Conservation (phyloP, 495 filamentous ascomycete species). For the Xylaria grammica region DNA sequence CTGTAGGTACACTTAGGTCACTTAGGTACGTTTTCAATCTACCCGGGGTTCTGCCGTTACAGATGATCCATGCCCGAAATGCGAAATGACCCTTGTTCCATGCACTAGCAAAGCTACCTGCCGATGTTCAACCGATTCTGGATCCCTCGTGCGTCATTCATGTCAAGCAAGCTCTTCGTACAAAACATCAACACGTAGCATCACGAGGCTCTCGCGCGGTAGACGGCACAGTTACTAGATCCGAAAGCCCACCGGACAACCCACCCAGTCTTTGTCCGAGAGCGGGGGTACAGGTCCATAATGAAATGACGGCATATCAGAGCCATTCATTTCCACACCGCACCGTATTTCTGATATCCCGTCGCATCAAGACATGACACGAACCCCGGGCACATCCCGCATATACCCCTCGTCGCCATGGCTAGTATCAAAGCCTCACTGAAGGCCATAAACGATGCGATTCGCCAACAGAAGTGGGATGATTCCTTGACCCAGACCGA, state of each 20-base stretch:
- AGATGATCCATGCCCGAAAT: background rate
- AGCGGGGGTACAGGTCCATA: background rate
- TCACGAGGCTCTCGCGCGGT: too few species aligned
- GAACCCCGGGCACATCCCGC: background rate
- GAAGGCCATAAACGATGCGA: slow-evolving; percentile 79
- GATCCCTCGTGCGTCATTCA: slow-evolving; percentile 11
- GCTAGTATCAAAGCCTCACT: slow-evolving; percentile 73
- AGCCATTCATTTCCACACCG: background rate
- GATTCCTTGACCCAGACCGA: slow-evolving; percentile 71
- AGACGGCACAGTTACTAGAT: background rate
- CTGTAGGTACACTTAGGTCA: too few species aligned
- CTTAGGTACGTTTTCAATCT: too few species aligned
- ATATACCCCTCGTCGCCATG: slow-evolving; percentile 40
- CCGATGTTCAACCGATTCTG: slow-evolving; percentile 8
- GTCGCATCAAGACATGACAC: slow-evolving; percentile 23
- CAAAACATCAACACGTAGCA: background rate
- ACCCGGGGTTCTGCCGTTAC: slow-evolving; percentile 3
- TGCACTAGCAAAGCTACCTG: background rate
- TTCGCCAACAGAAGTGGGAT: slow-evolving; percentile 81
- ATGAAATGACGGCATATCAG: slow-evolving; percentile 12
- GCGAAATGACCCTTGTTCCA: background rate
- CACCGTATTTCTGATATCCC: background rate
- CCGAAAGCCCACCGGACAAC: too few species aligned
- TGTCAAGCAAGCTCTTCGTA: background rate
- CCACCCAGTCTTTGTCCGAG: too few species aligned